Evolutionary conservation across 1,284 basidiomycete genomes (phyloP), one percentile per base, ranked within the genome.

Genomic region (Wallemia hederae): DNA sequence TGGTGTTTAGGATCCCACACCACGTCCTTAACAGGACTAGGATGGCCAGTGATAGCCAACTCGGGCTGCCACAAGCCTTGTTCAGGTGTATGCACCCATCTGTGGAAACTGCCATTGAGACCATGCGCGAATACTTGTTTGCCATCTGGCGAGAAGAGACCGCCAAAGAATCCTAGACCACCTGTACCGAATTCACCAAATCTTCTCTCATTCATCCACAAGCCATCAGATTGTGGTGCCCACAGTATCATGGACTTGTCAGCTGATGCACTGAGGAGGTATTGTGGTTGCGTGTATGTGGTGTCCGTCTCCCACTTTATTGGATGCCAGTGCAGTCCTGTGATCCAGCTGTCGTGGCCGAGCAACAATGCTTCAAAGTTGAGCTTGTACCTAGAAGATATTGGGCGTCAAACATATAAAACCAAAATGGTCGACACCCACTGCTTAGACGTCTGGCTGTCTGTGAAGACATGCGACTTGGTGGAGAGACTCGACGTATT

Each of bases 161-260:
- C 87, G 1, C 88, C 88, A 59, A 91, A 81, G 69, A 97, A 92
- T 0, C 88, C 86, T 2, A 94, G 74, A 31, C 88, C 78, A 65
- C 86, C 83, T 0, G 87, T 87, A 25, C 86, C 86, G 56, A 96
- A 77, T 64, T 94, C 87, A 34, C 90, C 90, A 67, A 96, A 96
- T 2, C 90, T 80, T 66, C 87, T 83, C 24, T 77, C 74, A 63
- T 84, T 88, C 56, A 88, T 80, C 91, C 91, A 96, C 57, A 96
- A 78, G 1, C 81, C 79, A 22, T 78, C 76, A 0, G 76, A 27
- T 55, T 33, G 31, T 0, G 85, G 85, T 1, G 83, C 81, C 90
- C 90, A 97, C 59, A 94, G 72, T 63, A 94, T 91, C 33, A 94
- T 69, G 15, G 89, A 94, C 33, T 89, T 90, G 70, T 96, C 90